Evolutionary conservation across 1,284 basidiomycete species (phyloP), one percentile per base, ranked within the genome.

Genomic region (Puccinia horiana): DNA sequence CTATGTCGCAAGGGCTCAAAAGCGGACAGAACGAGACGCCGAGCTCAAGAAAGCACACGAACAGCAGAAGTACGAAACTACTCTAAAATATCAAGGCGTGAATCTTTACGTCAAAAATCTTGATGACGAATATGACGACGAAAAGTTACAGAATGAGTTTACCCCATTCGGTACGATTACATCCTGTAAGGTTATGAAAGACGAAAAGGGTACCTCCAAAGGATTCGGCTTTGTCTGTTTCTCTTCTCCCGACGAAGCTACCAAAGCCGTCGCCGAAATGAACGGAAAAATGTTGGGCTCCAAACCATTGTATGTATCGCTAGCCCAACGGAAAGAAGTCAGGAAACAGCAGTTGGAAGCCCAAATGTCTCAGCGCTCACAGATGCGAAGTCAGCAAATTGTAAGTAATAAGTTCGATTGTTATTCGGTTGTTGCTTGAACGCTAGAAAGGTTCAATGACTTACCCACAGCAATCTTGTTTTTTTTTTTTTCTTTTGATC

Each of bases 201-300:
- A 97, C 88, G 95, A 98, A 85, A 94, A 94, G 89, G 92, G 91
- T 83, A 91, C 90, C 73, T 95, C 94, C 69, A 94, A 95, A 87
- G 97, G 97, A 86, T 99, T 99, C 87, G 97, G 97, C 85, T 99
- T 99, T 88, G 97, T 99, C 85, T 99, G 97, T 89, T 99, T 96
- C 90, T 95, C 95, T 65, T 93, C 95, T 83, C 96, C 97, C 78
- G 97, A 99, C 85, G 97, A 99, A 89, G 96, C 97, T 73, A 98
- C 95, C 87, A 99, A 98, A 90, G 97, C 97, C 83, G 96, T 99
- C 84, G 94, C 95, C 81, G 97, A 99, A 90, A 98, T 99, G 96
- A 99, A 99, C 91, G 98, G 98, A 91, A 98, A 98, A 90, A 99
- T 99, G 93, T 94, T 99, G 87, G 96, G 96, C 85, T 92, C 93